Percentiles rank a stretch among this genome's conserved stretches.
Evolutionary conservation across 805 yeast genomes (phyloP).

Genomic region (Metschnikowia borealis): DNA sequence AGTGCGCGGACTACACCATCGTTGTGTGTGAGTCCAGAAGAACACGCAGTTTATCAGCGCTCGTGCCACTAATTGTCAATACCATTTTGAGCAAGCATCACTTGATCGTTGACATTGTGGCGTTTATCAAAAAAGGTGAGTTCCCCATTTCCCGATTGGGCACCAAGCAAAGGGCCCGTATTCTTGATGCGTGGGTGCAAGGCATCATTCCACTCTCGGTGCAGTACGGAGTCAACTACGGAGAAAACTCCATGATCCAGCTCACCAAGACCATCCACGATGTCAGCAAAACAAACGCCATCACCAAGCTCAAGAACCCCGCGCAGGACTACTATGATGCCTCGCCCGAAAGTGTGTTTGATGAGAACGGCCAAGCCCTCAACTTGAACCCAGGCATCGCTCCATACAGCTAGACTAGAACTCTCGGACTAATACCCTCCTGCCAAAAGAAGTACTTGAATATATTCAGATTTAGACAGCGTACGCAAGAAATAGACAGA

Average conservation of each 20-base stretch:
- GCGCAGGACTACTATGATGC: constrained; percentile 39
- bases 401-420: not conserved
- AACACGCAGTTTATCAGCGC: constrained; percentile 53
- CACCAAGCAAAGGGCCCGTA: constrained; percentile 69
- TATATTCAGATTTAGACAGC: too few relatives aligned
- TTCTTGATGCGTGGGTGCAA: constrained; percentile 53
- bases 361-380: constrained; percentile 28
- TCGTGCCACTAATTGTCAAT: constrained; percentile 81
- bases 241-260: constrained; percentile 60
- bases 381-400: constrained; percentile 23
- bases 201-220: constrained; percentile 41
- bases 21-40: constrained; percentile 65
- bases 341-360: constrained; percentile 28
- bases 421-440: not conserved
- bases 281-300: constrained; percentile 37
- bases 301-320: constrained; percentile 39
- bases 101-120: constrained; percentile 75
- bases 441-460: not conserved
- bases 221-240: constrained; percentile 53
- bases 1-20: constrained; percentile 75
- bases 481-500: too few relatives aligned
- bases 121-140: constrained; percentile 62
- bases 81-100: constrained; percentile 78
- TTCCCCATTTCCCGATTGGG: constrained; percentile 71
- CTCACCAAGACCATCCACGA: constrained; percentile 52